phyloP scores from a whole-genome alignment of 331 rosid species.

The Prunus yedoensis region DNA sequence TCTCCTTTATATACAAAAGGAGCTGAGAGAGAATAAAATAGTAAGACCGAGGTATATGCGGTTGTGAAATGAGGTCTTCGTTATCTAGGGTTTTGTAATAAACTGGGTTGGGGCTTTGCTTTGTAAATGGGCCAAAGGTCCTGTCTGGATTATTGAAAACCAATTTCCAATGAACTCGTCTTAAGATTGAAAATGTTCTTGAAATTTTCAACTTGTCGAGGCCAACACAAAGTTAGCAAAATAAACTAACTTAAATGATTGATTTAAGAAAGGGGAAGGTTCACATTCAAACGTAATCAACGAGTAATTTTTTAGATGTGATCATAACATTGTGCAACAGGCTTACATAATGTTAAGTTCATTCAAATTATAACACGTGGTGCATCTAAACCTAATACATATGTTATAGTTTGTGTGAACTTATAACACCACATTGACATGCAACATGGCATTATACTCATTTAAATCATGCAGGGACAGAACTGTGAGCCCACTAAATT shows the following conservation, averaged over 20 bases:
- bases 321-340: not conserved
- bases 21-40: not conserved
- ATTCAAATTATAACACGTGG: not conserved
- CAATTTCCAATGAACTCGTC: not conserved
- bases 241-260: not conserved
- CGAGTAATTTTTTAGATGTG: not conserved
- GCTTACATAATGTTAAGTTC: not conserved
- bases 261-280: not conserved
- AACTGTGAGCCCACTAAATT: no score
- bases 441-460: no score
- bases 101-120: conserved; percentile 25
- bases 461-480: no score
- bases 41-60: conserved; percentile 7
- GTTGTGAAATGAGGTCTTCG: not conserved
- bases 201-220: not conserved
- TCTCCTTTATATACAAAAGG: conserved; percentile 8
- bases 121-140: not conserved
- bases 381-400: no score
- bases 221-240: no score
- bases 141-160: not conserved
- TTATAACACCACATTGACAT: no score
- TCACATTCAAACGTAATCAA: not conserved
- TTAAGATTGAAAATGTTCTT: not conserved
- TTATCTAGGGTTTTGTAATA: conserved; percentile 25
- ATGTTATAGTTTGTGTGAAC: no score